Percentiles rank a stretch among this genome's conserved stretches.
Conservation (phyloP, 139 green algal genomes). For the Chlamydomonas sp. region DNA sequence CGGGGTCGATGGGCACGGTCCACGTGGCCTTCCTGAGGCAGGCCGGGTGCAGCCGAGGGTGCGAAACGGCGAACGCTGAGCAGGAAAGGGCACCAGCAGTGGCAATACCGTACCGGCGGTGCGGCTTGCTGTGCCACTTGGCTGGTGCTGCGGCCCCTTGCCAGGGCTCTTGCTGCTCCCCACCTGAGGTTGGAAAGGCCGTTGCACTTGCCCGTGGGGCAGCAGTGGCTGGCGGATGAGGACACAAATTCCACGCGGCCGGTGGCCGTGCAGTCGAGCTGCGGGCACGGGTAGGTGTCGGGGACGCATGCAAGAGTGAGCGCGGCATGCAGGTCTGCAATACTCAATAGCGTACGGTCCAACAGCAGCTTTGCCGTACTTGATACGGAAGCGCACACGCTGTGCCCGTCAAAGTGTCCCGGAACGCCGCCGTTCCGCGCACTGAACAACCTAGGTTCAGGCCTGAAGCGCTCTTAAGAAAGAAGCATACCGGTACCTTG, state of each 20-base stretch:
- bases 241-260: conserved; percentile 1
- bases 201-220: conserved; percentile 2
- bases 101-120: too few relatives aligned
- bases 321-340: too few relatives aligned
- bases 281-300: not conserved
- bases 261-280: not conserved
- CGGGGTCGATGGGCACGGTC: conserved; percentile 12
- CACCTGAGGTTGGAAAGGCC: conserved; percentile 16
- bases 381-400: too few relatives aligned
- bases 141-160: too few relatives aligned
- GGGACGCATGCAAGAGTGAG: not conserved
- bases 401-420: too few relatives aligned
- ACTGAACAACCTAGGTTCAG: too few relatives aligned
- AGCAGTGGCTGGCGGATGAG: conserved; percentile 13
- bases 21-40: not conserved
- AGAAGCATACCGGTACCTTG: too few relatives aligned
- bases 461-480: too few relatives aligned
- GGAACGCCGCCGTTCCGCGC: too few relatives aligned
- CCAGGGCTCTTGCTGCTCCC: not conserved
- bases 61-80: too few relatives aligned
- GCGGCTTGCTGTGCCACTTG: too few relatives aligned
- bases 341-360: not conserved
- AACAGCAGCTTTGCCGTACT: not conserved
- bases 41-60: not conserved
- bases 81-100: too few relatives aligned